Base-by-base conservation (phyloP, 2,329 filamentous ascomycete species). In the Tolypocladium paradoxum region DNA sequence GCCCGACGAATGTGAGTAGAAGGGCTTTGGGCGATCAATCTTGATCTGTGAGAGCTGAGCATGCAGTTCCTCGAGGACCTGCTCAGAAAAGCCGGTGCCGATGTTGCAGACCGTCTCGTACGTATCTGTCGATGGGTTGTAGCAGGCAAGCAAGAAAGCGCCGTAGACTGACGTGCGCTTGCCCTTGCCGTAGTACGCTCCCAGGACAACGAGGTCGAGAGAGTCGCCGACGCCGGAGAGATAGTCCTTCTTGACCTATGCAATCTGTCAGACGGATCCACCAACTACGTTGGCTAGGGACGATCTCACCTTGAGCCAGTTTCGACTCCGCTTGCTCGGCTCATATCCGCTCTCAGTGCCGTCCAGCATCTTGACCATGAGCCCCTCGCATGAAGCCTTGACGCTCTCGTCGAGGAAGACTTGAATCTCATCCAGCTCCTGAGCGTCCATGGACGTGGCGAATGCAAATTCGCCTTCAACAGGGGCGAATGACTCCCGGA, bases 311-410 rank as follows among this genome's bases (percentile, higher is more conserved):
- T 99, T 99, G 59, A 99, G 86, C 93, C 93, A 99, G 66, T 99
- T 99, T 55, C 93, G 88, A 70, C 89, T 95, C 58, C 93, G 86
- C 68, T 95, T 96, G 64, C 89, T 95, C 22, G 93, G 93, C 71
- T 97, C 92, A 66, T 99, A 99, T 62, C 88, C 89, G 61, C 89
- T 95, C 70, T 96, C 92, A 7, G 81, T 76, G 0, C 92, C 93
- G 67, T 97, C 92, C 55, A 99, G 73, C 93, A 99, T 99, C 76
- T 99, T 99, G 16, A 99, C 93, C 93, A 99, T 99, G 51, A 99
- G 76, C 12, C 93, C 93, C 74, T 99, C 93, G 65, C 93, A 99
- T 0, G 90, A 95, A 2, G 91, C 89, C 69, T 96, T 96, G 58
- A 99, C 87, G 62, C 88, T 93, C 55, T 97, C 92, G 64, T 99